These are phyloP conservation scores for Schizonepeta tenuifolia DNA, from an alignment of 257 asterid genomes.

Conservation along the genomic window DNA sequence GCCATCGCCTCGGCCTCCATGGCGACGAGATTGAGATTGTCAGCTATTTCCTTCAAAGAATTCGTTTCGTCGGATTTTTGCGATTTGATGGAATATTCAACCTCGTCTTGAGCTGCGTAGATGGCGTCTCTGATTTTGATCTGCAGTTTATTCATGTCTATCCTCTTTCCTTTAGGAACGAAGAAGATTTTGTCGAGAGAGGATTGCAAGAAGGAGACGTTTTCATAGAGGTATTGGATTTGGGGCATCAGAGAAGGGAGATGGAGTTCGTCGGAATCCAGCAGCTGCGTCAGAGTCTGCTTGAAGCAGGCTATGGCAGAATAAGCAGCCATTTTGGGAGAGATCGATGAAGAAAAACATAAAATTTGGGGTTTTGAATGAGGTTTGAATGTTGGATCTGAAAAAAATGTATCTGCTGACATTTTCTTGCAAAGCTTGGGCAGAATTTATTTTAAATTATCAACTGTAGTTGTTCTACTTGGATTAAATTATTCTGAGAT, in stretches of 20 bases:
- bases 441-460: too few species aligned
- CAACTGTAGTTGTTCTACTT: too few species aligned
- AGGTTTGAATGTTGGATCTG: not conserved
- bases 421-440: not conserved
- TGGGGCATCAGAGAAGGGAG: not conserved
- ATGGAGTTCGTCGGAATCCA: not conserved
- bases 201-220: not conserved
- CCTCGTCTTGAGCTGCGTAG: slow-evolving; percentile 18
- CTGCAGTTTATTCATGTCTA: not conserved
- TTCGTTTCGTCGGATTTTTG: not conserved
- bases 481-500: too few species aligned
- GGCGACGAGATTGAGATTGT: not conserved
- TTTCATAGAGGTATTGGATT: not conserved
- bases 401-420: not conserved
- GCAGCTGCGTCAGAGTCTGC: slow-evolving; percentile 14
- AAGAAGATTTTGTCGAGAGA: slow-evolving; percentile 11
- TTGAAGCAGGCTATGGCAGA: slow-evolving; percentile 10
- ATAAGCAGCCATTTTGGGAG: slow-evolving; percentile 13
- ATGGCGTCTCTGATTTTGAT: slow-evolving; percentile 10
- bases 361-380: too few species aligned
- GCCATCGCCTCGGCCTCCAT: not conserved
- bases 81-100: not conserved
- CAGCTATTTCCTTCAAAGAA: not conserved
- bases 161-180: not conserved
- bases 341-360: too few species aligned